Evolutionary conservation across 345 rosid species (phyloP).

Genomic region (Ceriops tagal): DNA sequence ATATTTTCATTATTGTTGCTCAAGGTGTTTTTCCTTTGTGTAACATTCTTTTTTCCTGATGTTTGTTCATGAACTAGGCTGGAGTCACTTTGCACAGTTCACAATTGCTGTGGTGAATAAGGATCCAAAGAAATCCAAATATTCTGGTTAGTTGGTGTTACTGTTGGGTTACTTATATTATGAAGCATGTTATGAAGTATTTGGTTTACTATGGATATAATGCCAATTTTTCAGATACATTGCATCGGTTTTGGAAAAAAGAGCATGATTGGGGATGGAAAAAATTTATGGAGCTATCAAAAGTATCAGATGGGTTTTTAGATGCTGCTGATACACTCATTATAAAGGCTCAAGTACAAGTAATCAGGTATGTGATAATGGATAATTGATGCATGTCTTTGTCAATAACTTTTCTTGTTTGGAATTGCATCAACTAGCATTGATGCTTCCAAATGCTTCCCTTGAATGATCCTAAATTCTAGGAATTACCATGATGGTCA

Average conservation of each 20-base stretch:
- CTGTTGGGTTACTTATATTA: slow-evolving; percentile 4
- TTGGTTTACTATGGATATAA: slow-evolving; percentile 24
- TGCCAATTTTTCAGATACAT: slow-evolving; percentile 55
- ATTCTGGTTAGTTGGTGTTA: slow-evolving; percentile 58
- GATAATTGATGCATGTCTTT: background rate
- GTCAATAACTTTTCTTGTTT: slow-evolving; percentile 5
- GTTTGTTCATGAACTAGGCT: slow-evolving; percentile 48
- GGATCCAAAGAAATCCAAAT: slow-evolving; percentile 85
- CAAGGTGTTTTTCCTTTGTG: background rate
- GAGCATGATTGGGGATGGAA: slow-evolving; percentile 99
- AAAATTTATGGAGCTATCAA: slow-evolving; percentile 86
- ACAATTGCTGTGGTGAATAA: slow-evolving; percentile 87
- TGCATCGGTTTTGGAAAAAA: slow-evolving; percentile 87
- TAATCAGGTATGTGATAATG: slow-evolving; percentile 57
- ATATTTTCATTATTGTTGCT: background rate
- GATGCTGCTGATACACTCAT: slow-evolving; percentile 67
- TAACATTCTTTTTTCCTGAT: slow-evolving; percentile 7
- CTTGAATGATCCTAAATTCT: background rate
- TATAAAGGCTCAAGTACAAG: slow-evolving; percentile 96
- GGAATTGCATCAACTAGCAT: background rate
- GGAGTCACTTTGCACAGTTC: slow-evolving; percentile 97
- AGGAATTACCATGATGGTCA: background rate
- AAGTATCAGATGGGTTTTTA: slow-evolving; percentile 78
- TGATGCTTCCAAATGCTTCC: background rate
- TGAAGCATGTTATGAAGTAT: background rate